phyloP scores from a whole-genome alignment of 2,329 filamentous ascomycete genomes.

The Ophiostoma sp. region DNA sequence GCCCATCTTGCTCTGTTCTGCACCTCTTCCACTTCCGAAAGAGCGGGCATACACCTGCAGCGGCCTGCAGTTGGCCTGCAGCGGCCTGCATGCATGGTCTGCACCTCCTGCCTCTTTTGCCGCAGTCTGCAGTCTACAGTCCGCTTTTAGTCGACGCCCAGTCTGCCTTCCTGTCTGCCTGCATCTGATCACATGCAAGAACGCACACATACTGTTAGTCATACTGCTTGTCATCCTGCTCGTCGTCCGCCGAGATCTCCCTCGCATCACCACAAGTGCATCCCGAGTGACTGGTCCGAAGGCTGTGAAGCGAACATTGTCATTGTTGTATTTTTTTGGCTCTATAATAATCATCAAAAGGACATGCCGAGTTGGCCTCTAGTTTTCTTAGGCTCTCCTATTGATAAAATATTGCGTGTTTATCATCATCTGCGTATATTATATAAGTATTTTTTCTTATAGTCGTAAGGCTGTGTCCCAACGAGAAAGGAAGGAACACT shows the following conservation, averaged over 20 bases:
- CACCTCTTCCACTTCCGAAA: constrained; percentile 1
- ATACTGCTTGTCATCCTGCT: not conserved
- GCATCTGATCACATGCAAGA: not conserved
- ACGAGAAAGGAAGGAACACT: too few species aligned
- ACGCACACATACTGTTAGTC: not conserved
- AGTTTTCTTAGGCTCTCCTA: not conserved
- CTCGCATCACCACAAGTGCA: not conserved
- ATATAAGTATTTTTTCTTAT: too few species aligned
- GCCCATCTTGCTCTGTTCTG: not conserved
- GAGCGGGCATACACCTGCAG: constrained; percentile 3
- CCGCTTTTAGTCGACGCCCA: not conserved
- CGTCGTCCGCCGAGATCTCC: not conserved
- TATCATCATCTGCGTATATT: too few species aligned
- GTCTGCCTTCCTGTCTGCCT: constrained; percentile 11
- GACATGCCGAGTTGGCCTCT: not conserved
- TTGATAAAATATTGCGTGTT: too few species aligned
- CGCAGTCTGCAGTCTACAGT: not conserved
- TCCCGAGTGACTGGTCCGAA: constrained; percentile 5
- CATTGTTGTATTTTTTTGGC: not conserved
- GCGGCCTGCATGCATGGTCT: not conserved
- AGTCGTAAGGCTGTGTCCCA: too few species aligned
- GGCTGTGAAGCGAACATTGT: not conserved
- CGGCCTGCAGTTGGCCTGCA: not conserved
- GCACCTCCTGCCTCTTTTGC: not conserved
- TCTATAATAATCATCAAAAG: too few species aligned